phyloP scores from a whole-genome alignment of 495 filamentous ascomycete species.

The Astrocystis sublimbata region DNA sequence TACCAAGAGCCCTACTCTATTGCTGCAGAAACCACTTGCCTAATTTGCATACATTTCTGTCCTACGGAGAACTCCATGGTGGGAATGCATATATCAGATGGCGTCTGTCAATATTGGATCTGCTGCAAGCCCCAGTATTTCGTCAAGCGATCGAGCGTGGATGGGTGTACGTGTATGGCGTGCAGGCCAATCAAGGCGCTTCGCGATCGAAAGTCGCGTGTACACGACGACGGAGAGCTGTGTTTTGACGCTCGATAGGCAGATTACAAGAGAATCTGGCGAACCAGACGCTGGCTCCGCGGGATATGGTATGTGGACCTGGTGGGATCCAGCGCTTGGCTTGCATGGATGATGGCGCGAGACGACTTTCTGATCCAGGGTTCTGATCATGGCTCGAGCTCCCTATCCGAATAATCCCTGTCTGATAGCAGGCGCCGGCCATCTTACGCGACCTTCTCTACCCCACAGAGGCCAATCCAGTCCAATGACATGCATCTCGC shows the following conservation, averaged over 20 bases:
- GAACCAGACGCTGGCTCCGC: background rate
- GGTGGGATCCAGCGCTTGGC: constrained; percentile 13
- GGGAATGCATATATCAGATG: constrained; percentile 10
- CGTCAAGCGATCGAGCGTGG: constrained; percentile 1
- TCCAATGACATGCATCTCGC: constrained; percentile 7
- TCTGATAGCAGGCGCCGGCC: constrained; percentile 8
- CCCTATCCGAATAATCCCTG: background rate
- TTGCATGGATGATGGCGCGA: constrained; percentile 8
- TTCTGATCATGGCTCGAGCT: background rate
- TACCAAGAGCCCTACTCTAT: background rate
- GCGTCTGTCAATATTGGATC: constrained; percentile 2
- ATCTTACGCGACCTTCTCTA: background rate
- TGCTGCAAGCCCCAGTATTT: background rate
- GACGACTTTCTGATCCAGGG: background rate
- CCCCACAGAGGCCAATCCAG: background rate
- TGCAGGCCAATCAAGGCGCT: background rate
- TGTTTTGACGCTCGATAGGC: constrained; percentile 11
- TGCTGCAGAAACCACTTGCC: constrained; percentile 11
- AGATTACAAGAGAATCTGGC: constrained; percentile 7
- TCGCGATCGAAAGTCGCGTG: background rate
- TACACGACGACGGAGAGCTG: constrained; percentile 1
- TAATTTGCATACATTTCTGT: constrained; percentile 13
- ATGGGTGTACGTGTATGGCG: background rate
- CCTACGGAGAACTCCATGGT: constrained; percentile 7
- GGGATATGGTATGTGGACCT: background rate